These are phyloP conservation scores for Ceratobasidium sp. DNA, from an alignment of 1,284 basidiomycete genomes.

Conservation along the genomic window DNA sequence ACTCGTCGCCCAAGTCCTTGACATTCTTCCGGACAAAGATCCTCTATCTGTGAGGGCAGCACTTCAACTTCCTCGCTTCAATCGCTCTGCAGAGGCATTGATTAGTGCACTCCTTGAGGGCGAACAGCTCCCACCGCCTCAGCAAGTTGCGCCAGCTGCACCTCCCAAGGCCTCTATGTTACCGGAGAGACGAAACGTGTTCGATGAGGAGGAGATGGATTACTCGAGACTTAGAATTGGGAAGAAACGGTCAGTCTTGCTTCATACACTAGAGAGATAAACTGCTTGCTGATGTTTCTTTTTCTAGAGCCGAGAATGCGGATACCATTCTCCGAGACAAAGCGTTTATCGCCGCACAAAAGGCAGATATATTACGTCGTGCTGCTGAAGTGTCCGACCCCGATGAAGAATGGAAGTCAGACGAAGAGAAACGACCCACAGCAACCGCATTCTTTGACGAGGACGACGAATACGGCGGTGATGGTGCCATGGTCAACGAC, in stretches of 20 bases:
- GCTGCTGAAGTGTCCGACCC: constrained; percentile 58
- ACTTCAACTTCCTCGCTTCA: constrained; percentile 43
- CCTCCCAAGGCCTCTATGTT: neutral
- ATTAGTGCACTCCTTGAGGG: constrained; percentile 45
- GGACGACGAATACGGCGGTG: constrained; percentile 56
- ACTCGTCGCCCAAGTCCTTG: constrained; percentile 45
- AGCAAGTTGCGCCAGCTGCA: neutral
- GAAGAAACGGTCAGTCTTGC: constrained; percentile 60
- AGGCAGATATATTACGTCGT: constrained; percentile 78
- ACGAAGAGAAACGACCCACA: constrained; percentile 70
- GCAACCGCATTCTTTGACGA: constrained; percentile 50
- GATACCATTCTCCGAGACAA: constrained; percentile 61
- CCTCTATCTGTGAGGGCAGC: constrained; percentile 43
- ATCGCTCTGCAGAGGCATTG: constrained; percentile 42
- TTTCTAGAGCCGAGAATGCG: constrained; percentile 55
- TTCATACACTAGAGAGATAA: neutral
- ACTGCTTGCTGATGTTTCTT: constrained; percentile 24
- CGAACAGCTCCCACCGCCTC: constrained; percentile 9
- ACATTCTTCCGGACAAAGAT: constrained; percentile 46
- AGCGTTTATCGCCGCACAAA: constrained; percentile 74
- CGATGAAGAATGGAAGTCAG: constrained; percentile 53
- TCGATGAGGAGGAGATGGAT: constrained; percentile 74
- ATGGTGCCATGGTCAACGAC: constrained; percentile 51
- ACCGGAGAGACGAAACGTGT: constrained; percentile 61
- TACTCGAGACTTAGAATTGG: constrained; percentile 65